phyloP scores from a whole-genome alignment of 1,284 basidiomycete species.

The Cerioporus squamosus region DNA sequence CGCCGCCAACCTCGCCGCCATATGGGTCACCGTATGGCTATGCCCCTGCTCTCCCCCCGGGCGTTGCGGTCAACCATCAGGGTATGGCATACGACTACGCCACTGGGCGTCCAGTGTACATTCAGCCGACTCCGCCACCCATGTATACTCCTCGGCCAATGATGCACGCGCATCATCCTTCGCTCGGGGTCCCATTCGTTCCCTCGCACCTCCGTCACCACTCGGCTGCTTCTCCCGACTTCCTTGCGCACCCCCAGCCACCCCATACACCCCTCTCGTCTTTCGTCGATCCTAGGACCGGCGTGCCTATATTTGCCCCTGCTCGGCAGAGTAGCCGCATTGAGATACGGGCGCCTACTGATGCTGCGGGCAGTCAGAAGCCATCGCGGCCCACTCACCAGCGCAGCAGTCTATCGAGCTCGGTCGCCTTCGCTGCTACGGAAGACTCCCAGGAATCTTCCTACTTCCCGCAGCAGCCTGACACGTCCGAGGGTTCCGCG shows the following conservation, averaged over 20 bases:
- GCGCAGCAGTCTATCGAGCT: slow-evolving; percentile 33
- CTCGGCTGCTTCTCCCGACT: slow-evolving; percentile 57
- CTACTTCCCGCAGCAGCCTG: slow-evolving; percentile 10
- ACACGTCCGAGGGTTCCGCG: slow-evolving; percentile 1
- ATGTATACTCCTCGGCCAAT: slow-evolving; percentile 71
- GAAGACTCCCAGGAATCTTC: slow-evolving; percentile 4
- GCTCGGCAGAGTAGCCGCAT: slow-evolving; percentile 73
- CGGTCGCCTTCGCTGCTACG: slow-evolving; percentile 12
- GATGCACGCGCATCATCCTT: slow-evolving; percentile 52
- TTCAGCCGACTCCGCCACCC: slow-evolving; percentile 57
- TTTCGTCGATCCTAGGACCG: slow-evolving; percentile 65
- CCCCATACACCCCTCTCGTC: slow-evolving; percentile 62
- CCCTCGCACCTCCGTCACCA: slow-evolving; percentile 63
- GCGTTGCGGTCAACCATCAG: slow-evolving; percentile 71
- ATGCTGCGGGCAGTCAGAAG: slow-evolving; percentile 37
- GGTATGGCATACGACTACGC: slow-evolving; percentile 80
- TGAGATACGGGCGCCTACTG: slow-evolving; percentile 73
- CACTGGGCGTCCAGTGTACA: slow-evolving; percentile 76
- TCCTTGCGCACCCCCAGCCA: slow-evolving; percentile 57
- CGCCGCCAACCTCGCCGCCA: slow-evolving; percentile 54
- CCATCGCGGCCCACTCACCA: slow-evolving; percentile 41
- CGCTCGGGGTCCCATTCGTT: slow-evolving; percentile 49
- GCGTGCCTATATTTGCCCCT: slow-evolving; percentile 69
- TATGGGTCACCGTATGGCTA: slow-evolving; percentile 70
- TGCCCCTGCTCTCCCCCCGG: slow-evolving; percentile 66